Percentiles rank a stretch among this genome's conserved stretches.
These are phyloP conservation scores for Amoebophrya sp. DNA, from an alignment of 169 alveolate genomes.

Conservation along the genomic window DNA sequence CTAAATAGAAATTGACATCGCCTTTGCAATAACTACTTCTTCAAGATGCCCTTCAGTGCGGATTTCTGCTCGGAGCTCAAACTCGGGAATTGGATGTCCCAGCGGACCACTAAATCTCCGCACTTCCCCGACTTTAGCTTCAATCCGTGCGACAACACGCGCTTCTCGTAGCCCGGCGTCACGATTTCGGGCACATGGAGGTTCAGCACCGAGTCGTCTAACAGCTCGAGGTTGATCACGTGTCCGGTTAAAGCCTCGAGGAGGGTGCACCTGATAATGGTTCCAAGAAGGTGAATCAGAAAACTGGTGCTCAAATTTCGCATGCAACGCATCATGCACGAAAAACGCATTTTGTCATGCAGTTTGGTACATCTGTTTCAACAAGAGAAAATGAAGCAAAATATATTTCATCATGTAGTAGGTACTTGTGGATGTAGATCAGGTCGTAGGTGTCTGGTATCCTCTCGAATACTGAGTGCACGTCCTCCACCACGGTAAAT, in stretches of 20 bases:
- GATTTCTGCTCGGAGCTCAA: neutral
- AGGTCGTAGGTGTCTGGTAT: neutral
- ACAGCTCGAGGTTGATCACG: neutral
- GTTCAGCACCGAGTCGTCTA: neutral
- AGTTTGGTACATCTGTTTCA: too few species aligned
- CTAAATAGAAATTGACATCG: too few species aligned
- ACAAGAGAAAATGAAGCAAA: too few species aligned
- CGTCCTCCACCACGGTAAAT: neutral
- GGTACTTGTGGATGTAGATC: neutral
- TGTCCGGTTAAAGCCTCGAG: neutral
- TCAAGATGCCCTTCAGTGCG: neutral
- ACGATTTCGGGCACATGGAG: neutral
- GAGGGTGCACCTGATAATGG: constrained; percentile 22
- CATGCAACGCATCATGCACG: too few species aligned
- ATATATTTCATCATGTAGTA: too few species aligned
- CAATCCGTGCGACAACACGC: neutral
- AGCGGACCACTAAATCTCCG: constrained; percentile 9
- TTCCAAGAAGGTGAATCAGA: too few species aligned
- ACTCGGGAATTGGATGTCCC: neutral
- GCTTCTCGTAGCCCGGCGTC: neutral
- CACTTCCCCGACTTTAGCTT: too few species aligned
- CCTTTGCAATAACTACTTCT: neutral
- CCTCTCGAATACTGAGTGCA: neutral
- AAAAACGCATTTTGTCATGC: too few species aligned
- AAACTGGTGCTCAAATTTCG: too few species aligned